Base-by-base conservation (phyloP, 306 rosid genomes). In the Gastrolobium villosum region DNA sequence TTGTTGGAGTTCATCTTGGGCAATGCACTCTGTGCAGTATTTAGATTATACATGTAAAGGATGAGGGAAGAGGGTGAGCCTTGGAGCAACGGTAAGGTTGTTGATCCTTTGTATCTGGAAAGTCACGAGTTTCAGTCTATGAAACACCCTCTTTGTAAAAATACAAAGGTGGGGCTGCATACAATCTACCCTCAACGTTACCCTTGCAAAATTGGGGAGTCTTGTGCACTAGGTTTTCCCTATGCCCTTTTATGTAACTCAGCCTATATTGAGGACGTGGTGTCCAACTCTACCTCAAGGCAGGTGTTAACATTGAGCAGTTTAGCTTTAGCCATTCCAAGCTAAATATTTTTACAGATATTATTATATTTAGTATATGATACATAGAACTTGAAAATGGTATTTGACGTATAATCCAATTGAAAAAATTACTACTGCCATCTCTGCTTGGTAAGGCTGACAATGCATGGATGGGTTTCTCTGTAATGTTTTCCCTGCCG, bases 271-370 rank as follows among this genome's bases (percentile, higher is more conserved):
- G 31, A 37, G 54, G 44, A 1, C 36, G 36, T 9, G 31, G 10
- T 35, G 45, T 36, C 39, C 54, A 60, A 70, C 60, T 45, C 54
- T 78, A 45, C 41, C 43, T 10, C n/a, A 36, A 53, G 32, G 8
- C 45, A 13, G 50, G 50, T 64, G 53, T 20, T 20, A 64, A 9
- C 37, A 10, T 48, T 52, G 59, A 36, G 39, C 30, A 15, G 39
- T 76, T 64, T 53, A 37, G 30, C 43, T 46, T 76, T 53, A 52
- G 6, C 9, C 53, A 50, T 65, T 64, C 39, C 31, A 43, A 31
- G 37, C 5, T 15, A 37, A 3, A 2, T 66, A 20, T 70, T 37
- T 26, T 49, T 46, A 13, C 14, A 2, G n/a, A 48, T 45, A 35
- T 31, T 3, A 11, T 64, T 26, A 1, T 68, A 36, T 11, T 44